A percentile compares a stretch with the other conserved stretches of the same genome.
Evolutionary conservation across 208 protist species (phyloP).

Genomic region (Strigomonas galati): DNA sequence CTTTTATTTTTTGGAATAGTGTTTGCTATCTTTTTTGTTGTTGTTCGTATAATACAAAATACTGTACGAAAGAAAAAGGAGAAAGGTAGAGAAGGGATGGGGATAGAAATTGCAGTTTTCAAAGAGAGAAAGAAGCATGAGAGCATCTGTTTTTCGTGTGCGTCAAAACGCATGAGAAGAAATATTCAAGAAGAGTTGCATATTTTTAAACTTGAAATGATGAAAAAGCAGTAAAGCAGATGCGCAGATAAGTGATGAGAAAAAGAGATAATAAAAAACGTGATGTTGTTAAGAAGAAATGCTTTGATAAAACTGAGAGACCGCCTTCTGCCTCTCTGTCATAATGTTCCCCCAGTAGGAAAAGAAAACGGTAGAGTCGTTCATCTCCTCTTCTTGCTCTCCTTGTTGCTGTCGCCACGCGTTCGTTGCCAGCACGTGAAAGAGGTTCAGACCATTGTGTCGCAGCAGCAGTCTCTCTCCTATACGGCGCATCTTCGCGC

Average conservation of each 20-base stretch:
- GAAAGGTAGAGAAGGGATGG: neutral
- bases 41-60: too few relatives aligned
- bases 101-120: neutral
- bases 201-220: neutral
- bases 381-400: neutral
- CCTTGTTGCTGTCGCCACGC: neutral
- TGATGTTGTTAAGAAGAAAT: neutral
- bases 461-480: too few relatives aligned
- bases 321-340: too few relatives aligned
- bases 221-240: too few relatives aligned
- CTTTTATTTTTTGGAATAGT: neutral
- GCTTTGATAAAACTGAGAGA: neutral
- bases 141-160: neutral
- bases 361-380: neutral
- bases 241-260: too few relatives aligned
- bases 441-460: too few relatives aligned
- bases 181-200: neutral
- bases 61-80: neutral
- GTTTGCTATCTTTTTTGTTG: neutral
- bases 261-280: neutral
- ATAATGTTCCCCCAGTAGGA: too few relatives aligned
- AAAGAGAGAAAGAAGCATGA: conserved; percentile 15
- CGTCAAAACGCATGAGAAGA: neutral
- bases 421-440: too few relatives aligned
- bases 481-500: too few relatives aligned